A percentile compares a stretch with the other conserved stretches of the same genome.
phyloP scores from a whole-genome alignment of 106 monocot genomes.

The Vanilla planifolia region DNA sequence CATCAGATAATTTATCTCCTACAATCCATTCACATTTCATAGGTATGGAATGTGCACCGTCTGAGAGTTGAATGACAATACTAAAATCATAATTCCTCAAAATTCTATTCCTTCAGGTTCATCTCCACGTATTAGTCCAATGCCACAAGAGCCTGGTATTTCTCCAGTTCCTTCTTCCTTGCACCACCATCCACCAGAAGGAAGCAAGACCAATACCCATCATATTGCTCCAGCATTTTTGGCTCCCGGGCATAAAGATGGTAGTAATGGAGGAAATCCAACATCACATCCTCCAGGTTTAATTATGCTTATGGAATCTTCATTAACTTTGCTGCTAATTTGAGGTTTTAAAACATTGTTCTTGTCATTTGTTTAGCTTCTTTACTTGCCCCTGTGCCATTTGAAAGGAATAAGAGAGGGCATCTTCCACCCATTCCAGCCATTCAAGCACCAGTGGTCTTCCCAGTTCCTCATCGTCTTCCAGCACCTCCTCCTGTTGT shows the following conservation, averaged over 20 bases:
- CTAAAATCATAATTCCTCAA: constrained; percentile 2
- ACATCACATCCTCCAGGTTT: constrained; percentile 46
- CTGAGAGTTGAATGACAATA: background rate
- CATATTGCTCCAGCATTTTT: constrained; percentile 16
- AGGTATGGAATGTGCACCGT: constrained; percentile 23
- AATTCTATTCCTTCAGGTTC: constrained; percentile 29
- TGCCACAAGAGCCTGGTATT: constrained; percentile 16
- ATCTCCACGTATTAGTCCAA: constrained; percentile 39
- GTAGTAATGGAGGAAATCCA: constrained; percentile 19
- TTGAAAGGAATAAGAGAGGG: too few species aligned
- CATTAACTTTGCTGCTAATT: background rate
- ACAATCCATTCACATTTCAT: constrained; percentile 15
- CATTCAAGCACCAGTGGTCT: background rate
- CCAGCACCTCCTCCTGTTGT: constrained; percentile 4
- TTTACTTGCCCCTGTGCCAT: background rate
- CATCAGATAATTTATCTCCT: constrained; percentile 6
- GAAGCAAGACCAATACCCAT: constrained; percentile 12
- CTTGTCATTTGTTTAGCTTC: too few species aligned
- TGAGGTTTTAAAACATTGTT: too few species aligned
- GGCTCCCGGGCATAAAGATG: constrained; percentile 6
- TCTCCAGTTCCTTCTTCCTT: constrained; percentile 2
- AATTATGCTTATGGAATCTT: constrained; percentile 3
- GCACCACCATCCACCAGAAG: constrained; percentile 14
- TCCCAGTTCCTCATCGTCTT: too few species aligned
- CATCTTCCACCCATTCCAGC: background rate